phyloP scores from a whole-genome alignment of 495 filamentous ascomycete species.

The Podospora tetraspora region DNA sequence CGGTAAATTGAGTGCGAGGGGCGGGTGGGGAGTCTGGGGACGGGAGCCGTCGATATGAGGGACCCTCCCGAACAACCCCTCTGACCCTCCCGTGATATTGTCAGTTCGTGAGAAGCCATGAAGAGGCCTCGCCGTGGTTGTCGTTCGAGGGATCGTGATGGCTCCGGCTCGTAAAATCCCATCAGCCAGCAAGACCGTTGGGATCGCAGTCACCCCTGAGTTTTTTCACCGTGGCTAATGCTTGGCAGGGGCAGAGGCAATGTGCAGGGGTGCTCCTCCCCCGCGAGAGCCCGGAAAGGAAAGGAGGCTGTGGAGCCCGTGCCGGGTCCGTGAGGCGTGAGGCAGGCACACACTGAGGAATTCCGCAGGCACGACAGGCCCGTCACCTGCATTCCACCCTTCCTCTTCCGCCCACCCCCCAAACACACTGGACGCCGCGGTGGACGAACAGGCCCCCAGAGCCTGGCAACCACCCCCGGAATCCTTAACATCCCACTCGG shows the following conservation, averaged over 20 bases:
- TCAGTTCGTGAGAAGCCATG: neutral
- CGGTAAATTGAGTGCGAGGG: conserved; percentile 12
- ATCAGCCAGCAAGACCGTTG: conserved; percentile 4
- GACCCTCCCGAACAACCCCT: conserved; percentile 1
- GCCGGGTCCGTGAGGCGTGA: neutral
- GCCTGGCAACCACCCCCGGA: conserved; percentile 1
- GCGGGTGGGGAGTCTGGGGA: conserved; percentile 1
- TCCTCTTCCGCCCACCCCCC: conserved; percentile 4
- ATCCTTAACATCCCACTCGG: conserved; percentile 9
- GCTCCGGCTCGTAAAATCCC: conserved; percentile 1
- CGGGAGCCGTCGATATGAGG: neutral
- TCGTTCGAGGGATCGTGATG: neutral
- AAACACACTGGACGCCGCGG: neutral
- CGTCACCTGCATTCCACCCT: conserved; percentile 4
- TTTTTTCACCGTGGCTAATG: conserved; percentile 2
- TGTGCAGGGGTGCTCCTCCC: conserved; percentile 8
- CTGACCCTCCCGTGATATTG: neutral
- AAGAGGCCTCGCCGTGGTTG: neutral
- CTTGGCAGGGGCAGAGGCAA: conserved; percentile 14
- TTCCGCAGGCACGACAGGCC: neutral
- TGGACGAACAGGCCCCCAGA: conserved; percentile 3
- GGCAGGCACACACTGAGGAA: neutral
- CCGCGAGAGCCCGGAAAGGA: neutral
- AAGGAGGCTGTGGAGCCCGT: conserved; percentile 8
- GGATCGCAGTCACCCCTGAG: conserved; percentile 1